A percentile compares a stretch with the other conserved stretches of the same genome.
Evolutionary conservation across 441 rosid genomes (phyloP).

Genomic region (Populus hybrid): DNA sequence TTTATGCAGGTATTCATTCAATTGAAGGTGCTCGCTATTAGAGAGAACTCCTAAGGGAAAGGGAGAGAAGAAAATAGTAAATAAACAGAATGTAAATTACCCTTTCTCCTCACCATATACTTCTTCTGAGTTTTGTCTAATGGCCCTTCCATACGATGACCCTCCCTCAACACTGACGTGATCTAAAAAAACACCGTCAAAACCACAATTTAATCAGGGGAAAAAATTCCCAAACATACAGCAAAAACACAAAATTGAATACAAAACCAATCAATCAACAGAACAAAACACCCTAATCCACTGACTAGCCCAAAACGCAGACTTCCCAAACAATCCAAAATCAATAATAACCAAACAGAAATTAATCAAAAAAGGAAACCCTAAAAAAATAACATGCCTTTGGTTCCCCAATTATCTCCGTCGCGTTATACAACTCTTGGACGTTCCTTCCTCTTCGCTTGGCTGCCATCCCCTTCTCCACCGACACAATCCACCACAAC

Average conservation of each 20-base stretch:
- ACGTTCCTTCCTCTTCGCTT: slow-evolving; percentile 31
- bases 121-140: slow-evolving; percentile 36
- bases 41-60: background rate
- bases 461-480: slow-evolving; percentile 29
- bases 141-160: slow-evolving; percentile 36
- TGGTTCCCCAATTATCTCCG: slow-evolving; percentile 36
- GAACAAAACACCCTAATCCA: background rate
- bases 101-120: slow-evolving; percentile 48
- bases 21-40: background rate
- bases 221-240: no score
- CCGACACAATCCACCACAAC: slow-evolving; percentile 31
- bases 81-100: slow-evolving; percentile 35
- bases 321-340: background rate
- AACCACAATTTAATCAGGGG: background rate
- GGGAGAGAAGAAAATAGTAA: background rate
- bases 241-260: no score
- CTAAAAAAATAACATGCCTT: slow-evolving; percentile 34
- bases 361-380: slow-evolving; percentile 14
- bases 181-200: slow-evolving; percentile 30
- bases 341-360: background rate
- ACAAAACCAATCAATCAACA: background rate
- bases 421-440: slow-evolving; percentile 37
- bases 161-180: slow-evolving; percentile 37
- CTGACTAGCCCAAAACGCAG: background rate
- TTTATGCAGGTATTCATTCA: background rate